phyloP scores from a whole-genome alignment of 2,329 filamentous ascomycete genomes.

The Hymenoscyphus repandus region DNA sequence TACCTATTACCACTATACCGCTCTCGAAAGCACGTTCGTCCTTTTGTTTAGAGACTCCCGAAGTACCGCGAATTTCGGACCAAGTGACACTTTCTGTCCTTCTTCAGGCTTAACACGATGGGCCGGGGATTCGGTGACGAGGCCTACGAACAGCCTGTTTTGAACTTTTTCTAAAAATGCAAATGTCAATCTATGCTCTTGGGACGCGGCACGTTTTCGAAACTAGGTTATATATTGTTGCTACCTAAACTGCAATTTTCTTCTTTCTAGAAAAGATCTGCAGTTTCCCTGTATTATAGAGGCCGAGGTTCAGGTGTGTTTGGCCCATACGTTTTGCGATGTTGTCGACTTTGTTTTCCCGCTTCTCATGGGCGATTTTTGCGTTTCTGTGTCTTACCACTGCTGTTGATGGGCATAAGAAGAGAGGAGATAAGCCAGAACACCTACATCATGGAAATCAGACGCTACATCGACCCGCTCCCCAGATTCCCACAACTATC shows the following conservation, averaged over 20 bases:
- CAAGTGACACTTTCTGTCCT: conserved; percentile 1
- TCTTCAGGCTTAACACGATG: conserved; percentile 3
- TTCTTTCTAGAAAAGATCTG: background rate
- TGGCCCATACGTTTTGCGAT: background rate
- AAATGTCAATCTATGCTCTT: background rate
- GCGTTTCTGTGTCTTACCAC: background rate
- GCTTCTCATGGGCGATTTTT: too few relatives aligned
- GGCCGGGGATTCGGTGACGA: background rate
- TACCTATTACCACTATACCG: too few relatives aligned
- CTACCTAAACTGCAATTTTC: background rate
- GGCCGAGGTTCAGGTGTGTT: too few relatives aligned
- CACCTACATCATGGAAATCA: background rate
- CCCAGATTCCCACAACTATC: background rate
- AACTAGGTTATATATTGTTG: background rate
- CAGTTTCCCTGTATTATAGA: background rate
- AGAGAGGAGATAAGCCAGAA: background rate
- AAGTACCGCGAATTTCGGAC: background rate
- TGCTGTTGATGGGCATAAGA: background rate
- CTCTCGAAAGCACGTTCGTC: background rate
- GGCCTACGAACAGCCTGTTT: background rate
- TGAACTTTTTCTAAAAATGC: conserved; percentile 1
- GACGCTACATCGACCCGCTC: conserved; percentile 1
- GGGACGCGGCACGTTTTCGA: background rate
- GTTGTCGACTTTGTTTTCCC: background rate
- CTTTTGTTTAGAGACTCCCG: background rate